Base-by-base conservation (phyloP, 2,329 filamentous ascomycete species). In the Tolypocladium tundrense region DNA sequence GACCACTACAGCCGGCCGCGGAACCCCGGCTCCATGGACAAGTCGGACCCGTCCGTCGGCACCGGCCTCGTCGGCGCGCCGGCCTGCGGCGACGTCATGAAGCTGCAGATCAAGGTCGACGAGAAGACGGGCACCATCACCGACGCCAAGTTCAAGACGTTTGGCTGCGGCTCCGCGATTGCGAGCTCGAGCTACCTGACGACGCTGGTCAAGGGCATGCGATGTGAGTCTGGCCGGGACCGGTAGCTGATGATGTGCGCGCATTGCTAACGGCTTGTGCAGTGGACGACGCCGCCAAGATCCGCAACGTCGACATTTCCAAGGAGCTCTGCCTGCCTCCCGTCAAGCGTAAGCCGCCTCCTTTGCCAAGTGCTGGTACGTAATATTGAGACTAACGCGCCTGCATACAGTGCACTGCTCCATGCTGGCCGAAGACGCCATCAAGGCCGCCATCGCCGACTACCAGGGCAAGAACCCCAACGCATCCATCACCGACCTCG, bases 91-190 rank as follows among this genome's bases (percentile, higher is more conserved):
- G 91, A 95, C 73, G 90, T 95, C 63, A 95, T 95, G 88, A 94
- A 94, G 78, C 65, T 73, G 8, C 71, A 76, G 69, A 95, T 94
- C 75, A 87, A 90, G 59, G 92, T 97, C 67, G 91, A 97, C 75
- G 89, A 90, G 63, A 81, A 88, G 66, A 90, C 86, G 68, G 90
- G 94, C 73, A 93, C 86, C 66, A 97, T 97, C 71, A 87, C 86
- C 67, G 93, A 97, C 67, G 92, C 96, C 72, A 94, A 95, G 77
- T 97, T 97, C 84, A 97, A 97, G 86, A 97, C 92, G 0, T 97
- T 97, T 70, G 92, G 92, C 55, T 97, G 92, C 72, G 92, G 92
- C 57, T 91, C 87, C 37, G 94, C 94, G 63, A 99, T 99, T 74
- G 94, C 94, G 50, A 95, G 89, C 60, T 64, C 62, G 19, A 94